Conservation (phyloP, 2,329 filamentous ascomycete species). For the Septoria petroselini region DNA sequence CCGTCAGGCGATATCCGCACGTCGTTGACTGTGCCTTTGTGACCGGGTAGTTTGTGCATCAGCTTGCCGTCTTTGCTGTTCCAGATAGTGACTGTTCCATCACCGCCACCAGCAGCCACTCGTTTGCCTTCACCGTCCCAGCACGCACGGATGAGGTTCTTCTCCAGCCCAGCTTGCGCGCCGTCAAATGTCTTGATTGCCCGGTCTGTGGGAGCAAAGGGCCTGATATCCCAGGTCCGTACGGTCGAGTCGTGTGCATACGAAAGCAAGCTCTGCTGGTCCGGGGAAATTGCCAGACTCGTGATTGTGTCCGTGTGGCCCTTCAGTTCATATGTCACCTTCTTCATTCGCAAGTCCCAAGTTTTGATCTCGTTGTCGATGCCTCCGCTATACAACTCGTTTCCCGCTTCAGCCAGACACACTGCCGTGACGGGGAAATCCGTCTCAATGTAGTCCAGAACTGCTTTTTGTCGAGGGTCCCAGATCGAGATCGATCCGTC, state of each 20-base stretch:
- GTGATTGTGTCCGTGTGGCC: conserved; percentile 92
- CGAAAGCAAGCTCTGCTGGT: conserved; percentile 84
- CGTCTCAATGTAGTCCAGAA: conserved; percentile 82
- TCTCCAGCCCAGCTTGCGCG: conserved; percentile 81
- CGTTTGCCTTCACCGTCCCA: conserved; percentile 85
- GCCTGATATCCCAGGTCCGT: conserved; percentile 91
- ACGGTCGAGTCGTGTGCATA: conserved; percentile 94
- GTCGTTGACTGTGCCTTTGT: conserved; percentile 92
- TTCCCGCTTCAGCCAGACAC: conserved; percentile 87
- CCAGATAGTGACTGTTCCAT: conserved; percentile 90
- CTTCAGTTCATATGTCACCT: conserved; percentile 78
- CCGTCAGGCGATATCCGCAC: conserved; percentile 88
- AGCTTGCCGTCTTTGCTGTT: conserved; percentile 83
- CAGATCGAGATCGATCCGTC: conserved; percentile 92
- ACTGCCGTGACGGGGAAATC: conserved; percentile 90
- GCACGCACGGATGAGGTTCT: conserved; percentile 84
- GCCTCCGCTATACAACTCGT: conserved; percentile 89
- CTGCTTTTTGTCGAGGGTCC: conserved; percentile 89
- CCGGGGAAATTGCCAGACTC: conserved; percentile 85
- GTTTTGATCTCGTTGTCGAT: conserved; percentile 98
- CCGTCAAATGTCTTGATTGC: conserved; percentile 87
- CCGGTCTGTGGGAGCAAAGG: conserved; percentile 85
- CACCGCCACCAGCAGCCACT: conserved; percentile 84
- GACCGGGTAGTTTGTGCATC: conserved; percentile 89
- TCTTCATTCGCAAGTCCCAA: conserved; percentile 93